Evolutionary conservation across 1,139 yeast species (phyloP), one percentile per base, ranked within the genome.

Genomic region (Candida sp.): DNA sequence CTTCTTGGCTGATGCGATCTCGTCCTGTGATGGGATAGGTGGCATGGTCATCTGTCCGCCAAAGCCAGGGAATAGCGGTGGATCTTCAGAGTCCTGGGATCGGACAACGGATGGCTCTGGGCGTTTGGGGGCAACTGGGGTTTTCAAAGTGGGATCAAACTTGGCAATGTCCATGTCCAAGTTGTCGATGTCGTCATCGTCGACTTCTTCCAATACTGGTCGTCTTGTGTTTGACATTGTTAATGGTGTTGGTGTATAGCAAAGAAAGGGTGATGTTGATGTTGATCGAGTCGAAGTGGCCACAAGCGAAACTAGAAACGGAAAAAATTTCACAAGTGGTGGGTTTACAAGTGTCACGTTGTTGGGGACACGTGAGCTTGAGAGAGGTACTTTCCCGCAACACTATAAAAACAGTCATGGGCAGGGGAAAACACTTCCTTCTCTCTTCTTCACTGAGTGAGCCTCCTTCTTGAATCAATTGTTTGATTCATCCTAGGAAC

Each of bases 161-260:
- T 92, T 93, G 7, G 96, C 96, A 40, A 93, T 79, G 69, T 92
- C 97, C 89, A 90, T 88, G 61, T 92, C 97, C 85, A 91, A 78
- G 72, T 90, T 86, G 66, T 92, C 98, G 71, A 93, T 87, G 63
- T 90, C 96, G 54, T 90, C 94, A 68, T 90, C 96, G 57, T 84
- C 86, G 58, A 92, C 85, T 64, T 91, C 97, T 70, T 92, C 98
- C 54, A 92, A 72, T 46, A 79, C 80, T 23, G 96, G 96, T 86
- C 86, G 86, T 50, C 69, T 74, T 30, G 42, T 49, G 28, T 28
- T 44, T 8, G 79, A 69, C 81, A 76, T 76, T 40, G 32, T 57
- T 34, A 27, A n/a, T 44, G n/a, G 4, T 3, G 17, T 17, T 37
- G 43, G 11, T 26, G n/a, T 11, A 22, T 28, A 31, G 28, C 31